A percentile compares a stretch with the other conserved stretches of the same genome.
These are phyloP conservation scores for Pochonia chlamydosporia DNA, from an alignment of 2,329 filamentous ascomycete genomes.

Conservation along the genomic window DNA sequence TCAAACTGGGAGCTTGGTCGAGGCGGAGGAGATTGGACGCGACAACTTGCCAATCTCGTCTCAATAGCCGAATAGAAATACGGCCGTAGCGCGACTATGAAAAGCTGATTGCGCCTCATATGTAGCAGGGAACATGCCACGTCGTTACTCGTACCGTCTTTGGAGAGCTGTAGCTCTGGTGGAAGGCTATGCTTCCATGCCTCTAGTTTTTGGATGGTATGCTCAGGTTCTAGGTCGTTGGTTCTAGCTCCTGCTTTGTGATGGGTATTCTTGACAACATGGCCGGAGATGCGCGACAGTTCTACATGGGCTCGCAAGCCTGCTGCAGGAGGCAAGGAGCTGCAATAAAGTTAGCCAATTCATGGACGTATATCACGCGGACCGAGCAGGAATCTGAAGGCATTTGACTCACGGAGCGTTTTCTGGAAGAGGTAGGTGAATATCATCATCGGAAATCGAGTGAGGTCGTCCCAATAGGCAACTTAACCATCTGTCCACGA, in stretches of 20 bases:
- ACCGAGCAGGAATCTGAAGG: not conserved
- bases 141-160: conserved; percentile 29
- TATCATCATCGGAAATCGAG: conserved; percentile 39
- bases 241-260: conserved; percentile 14
- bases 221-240: conserved; percentile 26
- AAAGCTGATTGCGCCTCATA: conserved; percentile 43
- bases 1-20: conserved; percentile 18
- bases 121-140: conserved; percentile 38
- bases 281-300: conserved; percentile 39
- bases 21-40: conserved; percentile 34
- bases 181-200: conserved; percentile 34
- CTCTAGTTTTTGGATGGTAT: conserved; percentile 35
- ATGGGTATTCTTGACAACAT: conserved; percentile 40
- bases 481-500: conserved; percentile 41
- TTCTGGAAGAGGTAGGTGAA: conserved; percentile 34
- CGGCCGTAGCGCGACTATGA: conserved; percentile 42
- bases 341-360: conserved; percentile 12
- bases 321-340: conserved; percentile 35
- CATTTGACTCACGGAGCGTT: conserved; percentile 31
- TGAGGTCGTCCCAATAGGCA: conserved; percentile 44
- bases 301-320: conserved; percentile 41
- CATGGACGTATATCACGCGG: no score
- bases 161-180: conserved; percentile 26
- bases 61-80: conserved; percentile 42
- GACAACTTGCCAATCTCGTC: conserved; percentile 37